These are phyloP conservation scores for Colletotrichum lindemuthianum DNA, from an alignment of 2,329 filamentous ascomycete genomes.

Conservation along the genomic window DNA sequence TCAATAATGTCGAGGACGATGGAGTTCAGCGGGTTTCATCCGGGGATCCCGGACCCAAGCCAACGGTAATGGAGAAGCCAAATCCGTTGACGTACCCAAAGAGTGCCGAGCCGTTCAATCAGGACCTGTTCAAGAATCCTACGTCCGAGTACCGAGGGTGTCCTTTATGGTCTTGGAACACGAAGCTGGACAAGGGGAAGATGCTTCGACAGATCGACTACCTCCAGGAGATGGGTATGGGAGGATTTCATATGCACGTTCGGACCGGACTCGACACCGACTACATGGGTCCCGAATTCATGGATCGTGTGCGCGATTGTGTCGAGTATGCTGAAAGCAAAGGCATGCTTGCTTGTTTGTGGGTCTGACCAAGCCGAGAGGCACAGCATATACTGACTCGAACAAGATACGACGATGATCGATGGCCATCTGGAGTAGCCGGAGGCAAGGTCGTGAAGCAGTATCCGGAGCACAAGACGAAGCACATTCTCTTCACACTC, in stretches of 20 bases:
- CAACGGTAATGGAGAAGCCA: neutral
- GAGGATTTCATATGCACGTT: slow-evolving; percentile 46
- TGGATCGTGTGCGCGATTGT: slow-evolving; percentile 43
- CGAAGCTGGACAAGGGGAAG: slow-evolving; percentile 41
- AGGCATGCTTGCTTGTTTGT: slow-evolving; percentile 46
- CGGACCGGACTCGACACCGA: slow-evolving; percentile 45
- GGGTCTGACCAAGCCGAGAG: neutral
- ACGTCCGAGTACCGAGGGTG: slow-evolving; percentile 45
- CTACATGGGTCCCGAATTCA: slow-evolving; percentile 45
- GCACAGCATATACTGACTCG: neutral
- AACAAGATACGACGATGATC: slow-evolving; percentile 42
- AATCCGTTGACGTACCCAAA: slow-evolving; percentile 45
- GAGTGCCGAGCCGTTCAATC: slow-evolving; percentile 38
- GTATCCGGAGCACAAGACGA: slow-evolving; percentile 40
- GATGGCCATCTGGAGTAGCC: slow-evolving; percentile 44
- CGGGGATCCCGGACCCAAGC: neutral
- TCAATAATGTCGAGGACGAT: slow-evolving; percentile 4
- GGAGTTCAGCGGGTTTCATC: no score
- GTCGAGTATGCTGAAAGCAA: slow-evolving; percentile 45
- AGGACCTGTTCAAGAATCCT: slow-evolving; percentile 42
- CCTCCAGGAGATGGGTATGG: slow-evolving; percentile 45
- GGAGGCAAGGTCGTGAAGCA: slow-evolving; percentile 42
- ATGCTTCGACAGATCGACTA: slow-evolving; percentile 44
- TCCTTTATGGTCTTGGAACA: slow-evolving; percentile 46
- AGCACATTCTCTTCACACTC: slow-evolving; percentile 43